Evolutionary conservation across 2,329 filamentous ascomycete species (phyloP), one percentile per base, ranked within the genome.

Genomic region (Furcasterigmium sp.): DNA sequence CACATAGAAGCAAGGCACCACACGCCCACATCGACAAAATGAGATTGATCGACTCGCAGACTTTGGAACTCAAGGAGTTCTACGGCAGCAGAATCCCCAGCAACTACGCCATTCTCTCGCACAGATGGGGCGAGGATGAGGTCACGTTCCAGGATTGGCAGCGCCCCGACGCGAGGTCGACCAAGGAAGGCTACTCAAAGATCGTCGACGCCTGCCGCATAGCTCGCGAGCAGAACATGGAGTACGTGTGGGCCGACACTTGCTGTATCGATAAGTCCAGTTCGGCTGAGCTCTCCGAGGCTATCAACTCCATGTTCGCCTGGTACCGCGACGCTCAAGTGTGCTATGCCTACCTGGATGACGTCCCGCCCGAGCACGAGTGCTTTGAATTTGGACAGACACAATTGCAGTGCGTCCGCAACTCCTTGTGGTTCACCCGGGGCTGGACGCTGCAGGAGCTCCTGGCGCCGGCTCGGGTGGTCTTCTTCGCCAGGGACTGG

Each of bases 51-150:
- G 37, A 42, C 25, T 21, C 20, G 4, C 14, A 8, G 4, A 42
- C 41, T 5, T 19, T 37, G 8, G 32, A 37, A 11, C 15, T 42
- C 8, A 18, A 37, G 21, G 41, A 42, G 30, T 42, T 42, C 25
- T 18, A 28, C 17, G 20, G n/a, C 4, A 14, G 29, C 3, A 9
- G 25, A 17, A 32, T 25, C 23, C n/a, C n/a, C n/a, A n/a, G n/a
- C n/a, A n/a, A n/a, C n/a, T 62, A 61, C 17, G 55, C 56, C 29
- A 58, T 60, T 39, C 46, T 60, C 8, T 60, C 58, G 4, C 58
- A 60, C 26, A 58, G 53, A 2, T 60, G 58, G 58, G 51, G 51
- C 17, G 19, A 39, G 8, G 55, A 48, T 20, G 56, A 61, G 34
- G 49, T 56, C 3, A 51, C 51, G 3, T 54, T 54, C 28, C 51